A percentile compares a stretch with the other conserved stretches of the same genome.
Conservation (phyloP, 306 rosid genomes). For the Prunus fruticosa region DNA sequence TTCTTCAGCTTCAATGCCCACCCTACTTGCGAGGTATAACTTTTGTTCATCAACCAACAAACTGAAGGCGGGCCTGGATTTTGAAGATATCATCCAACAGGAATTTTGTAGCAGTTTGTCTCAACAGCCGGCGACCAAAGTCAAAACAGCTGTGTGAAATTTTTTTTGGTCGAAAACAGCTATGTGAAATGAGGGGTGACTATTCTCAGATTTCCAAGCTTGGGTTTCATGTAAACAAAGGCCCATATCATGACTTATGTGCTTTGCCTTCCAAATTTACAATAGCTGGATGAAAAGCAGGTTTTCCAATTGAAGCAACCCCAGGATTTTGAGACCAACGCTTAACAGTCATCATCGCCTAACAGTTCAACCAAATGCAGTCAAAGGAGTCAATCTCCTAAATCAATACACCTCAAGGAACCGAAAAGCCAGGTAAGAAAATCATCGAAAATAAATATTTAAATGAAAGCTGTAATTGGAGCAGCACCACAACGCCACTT, state of each 20-base stretch:
- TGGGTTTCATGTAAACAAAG: not conserved
- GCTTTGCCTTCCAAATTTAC: too few relatives aligned
- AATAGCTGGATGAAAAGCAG: too few relatives aligned
- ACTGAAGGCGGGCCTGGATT: conserved; percentile 94
- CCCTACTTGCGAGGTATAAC: too few relatives aligned
- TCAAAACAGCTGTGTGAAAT: conserved; percentile 14
- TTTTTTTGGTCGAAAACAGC: not conserved
- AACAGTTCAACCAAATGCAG: conserved; percentile 16
- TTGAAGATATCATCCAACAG: conserved; percentile 78
- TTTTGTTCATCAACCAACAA: conserved; percentile 46
- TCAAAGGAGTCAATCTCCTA: conserved; percentile 14
- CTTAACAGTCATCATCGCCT: conserved; percentile 96
- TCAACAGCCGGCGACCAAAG: conserved; percentile 65
- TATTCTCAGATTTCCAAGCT: not conserved
- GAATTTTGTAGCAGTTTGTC: conserved; percentile 66
- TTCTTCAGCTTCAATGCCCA: too few relatives aligned
- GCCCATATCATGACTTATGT: too few relatives aligned
- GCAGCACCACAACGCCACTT: conserved; percentile 96
- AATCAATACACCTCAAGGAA: conserved; percentile 1
- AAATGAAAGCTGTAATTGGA: conserved; percentile 50
- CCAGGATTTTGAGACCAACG: conserved; percentile 92
- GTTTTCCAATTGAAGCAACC: too few relatives aligned
- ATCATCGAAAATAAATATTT: not conserved
- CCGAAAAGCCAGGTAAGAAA: not conserved
- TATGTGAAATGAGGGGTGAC: not conserved